phyloP scores from a whole-genome alignment of 2,329 filamentous ascomycete species.

The Trichothecium roseum region DNA sequence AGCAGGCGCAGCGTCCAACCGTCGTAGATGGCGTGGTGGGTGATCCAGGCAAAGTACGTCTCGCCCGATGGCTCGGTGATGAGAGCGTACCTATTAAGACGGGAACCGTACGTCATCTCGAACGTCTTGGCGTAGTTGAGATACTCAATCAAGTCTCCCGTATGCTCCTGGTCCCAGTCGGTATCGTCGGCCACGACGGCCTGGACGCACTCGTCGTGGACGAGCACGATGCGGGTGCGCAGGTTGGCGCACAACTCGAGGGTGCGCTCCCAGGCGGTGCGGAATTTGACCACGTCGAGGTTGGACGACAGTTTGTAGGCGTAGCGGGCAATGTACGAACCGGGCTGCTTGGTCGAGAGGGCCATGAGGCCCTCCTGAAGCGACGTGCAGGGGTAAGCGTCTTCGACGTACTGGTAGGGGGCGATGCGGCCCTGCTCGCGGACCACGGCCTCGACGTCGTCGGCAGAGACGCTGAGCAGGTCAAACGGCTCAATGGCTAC shows the following conservation, averaged over 20 bases:
- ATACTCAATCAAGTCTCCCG: background rate
- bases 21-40: constrained; percentile 11
- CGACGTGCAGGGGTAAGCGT: constrained; percentile 37
- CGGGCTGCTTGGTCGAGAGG: constrained; percentile 22
- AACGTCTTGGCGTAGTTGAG: constrained; percentile 2
- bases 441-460: background rate
- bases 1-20: constrained; percentile 5
- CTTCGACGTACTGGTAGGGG: constrained; percentile 19
- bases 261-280: constrained; percentile 8
- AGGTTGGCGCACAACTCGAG: constrained; percentile 8
- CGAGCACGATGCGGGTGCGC: constrained; percentile 10
- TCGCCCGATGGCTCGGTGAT: background rate
- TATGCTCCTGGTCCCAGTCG: constrained; percentile 1
- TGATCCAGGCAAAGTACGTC: constrained; percentile 6
- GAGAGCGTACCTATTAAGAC: background rate
- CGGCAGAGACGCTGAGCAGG: background rate
- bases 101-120: background rate
- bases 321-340: constrained; percentile 10
- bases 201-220: constrained; percentile 5
- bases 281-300: constrained; percentile 8
- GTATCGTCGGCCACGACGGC: constrained; percentile 4
- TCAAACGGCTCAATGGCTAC: background rate
- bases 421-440: background rate
- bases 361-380: constrained; percentile 39
- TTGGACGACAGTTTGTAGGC: constrained; percentile 5